Percentiles rank a stretch among this genome's conserved stretches.
Evolutionary conservation across 208 protist genomes (phyloP).

Genomic region (Trypanosoma cruzi): DNA sequence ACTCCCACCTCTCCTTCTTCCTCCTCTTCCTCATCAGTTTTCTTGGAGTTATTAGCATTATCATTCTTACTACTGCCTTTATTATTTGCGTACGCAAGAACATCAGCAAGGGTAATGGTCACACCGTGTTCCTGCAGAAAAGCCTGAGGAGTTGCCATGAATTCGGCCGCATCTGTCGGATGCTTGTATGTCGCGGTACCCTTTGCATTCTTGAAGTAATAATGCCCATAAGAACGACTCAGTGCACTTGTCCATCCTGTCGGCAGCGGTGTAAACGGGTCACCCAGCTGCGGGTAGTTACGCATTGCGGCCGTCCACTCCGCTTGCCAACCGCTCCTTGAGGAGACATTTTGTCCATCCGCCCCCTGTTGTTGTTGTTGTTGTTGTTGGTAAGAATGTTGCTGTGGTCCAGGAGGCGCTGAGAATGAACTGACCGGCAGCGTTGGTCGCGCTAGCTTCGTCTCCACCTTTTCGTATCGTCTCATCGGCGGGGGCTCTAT

Average conservation of each 20-base stretch:
- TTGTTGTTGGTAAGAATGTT: neutral
- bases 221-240: slow-evolving; percentile 64
- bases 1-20: neutral
- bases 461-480: slow-evolving; percentile 25
- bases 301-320: slow-evolving; percentile 67
- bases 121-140: slow-evolving; percentile 50
- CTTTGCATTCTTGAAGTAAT: slow-evolving; percentile 60
- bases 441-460: slow-evolving; percentile 18
- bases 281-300: slow-evolving; percentile 54
- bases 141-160: slow-evolving; percentile 73
- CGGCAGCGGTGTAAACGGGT: slow-evolving; percentile 66
- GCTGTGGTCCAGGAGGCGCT: neutral
- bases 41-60: neutral
- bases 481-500: neutral
- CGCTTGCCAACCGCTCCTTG: slow-evolving; percentile 31
- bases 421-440: slow-evolving; percentile 2
- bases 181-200: slow-evolving; percentile 61
- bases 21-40: neutral
- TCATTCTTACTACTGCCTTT: neutral
- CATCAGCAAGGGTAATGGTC: slow-evolving; percentile 27
- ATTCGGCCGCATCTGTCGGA: slow-evolving; percentile 58
- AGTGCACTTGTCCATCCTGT: slow-evolving; percentile 56
- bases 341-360: neutral
- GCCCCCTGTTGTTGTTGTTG: neutral
- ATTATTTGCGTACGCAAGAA: slow-evolving; percentile 37